These are phyloP conservation scores for Suillus paluster DNA, from an alignment of 768 basidiomycete genomes.

Conservation along the genomic window DNA sequence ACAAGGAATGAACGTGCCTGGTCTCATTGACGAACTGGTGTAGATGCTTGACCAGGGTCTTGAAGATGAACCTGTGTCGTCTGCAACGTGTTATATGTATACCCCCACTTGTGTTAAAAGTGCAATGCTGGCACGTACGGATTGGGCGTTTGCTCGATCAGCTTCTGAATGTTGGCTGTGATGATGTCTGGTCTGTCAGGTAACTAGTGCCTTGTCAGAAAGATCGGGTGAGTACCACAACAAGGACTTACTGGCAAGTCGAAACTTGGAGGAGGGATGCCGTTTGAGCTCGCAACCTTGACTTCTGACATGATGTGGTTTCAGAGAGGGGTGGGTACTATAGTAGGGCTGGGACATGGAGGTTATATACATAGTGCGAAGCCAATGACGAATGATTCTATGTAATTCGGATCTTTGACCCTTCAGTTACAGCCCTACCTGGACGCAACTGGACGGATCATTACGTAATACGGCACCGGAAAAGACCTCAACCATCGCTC, in stretches of 20 bases:
- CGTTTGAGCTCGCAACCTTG: slow-evolving; percentile 42
- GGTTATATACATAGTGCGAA: slow-evolving; percentile 3
- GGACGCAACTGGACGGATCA: too few relatives aligned
- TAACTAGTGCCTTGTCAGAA: slow-evolving; percentile 34
- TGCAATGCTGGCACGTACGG: slow-evolving; percentile 39
- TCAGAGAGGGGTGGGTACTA: background rate
- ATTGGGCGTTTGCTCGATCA: slow-evolving; percentile 41
- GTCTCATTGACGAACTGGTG: slow-evolving; percentile 80
- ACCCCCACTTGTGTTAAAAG: background rate
- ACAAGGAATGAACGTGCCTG: slow-evolving; percentile 39
- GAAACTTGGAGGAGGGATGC: slow-evolving; percentile 41
- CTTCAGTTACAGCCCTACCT: background rate
- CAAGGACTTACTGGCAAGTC: slow-evolving; percentile 42
- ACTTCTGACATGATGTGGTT: slow-evolving; percentile 12
- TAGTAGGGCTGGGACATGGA: background rate
- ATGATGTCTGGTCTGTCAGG: slow-evolving; percentile 54
- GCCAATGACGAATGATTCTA: too few relatives aligned
- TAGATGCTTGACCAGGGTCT: slow-evolving; percentile 64
- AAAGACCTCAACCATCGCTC: too few relatives aligned
- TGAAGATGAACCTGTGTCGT: slow-evolving; percentile 51
- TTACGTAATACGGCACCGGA: too few relatives aligned
- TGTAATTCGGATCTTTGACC: background rate
- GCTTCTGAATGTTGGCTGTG: slow-evolving; percentile 49
- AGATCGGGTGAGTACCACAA: background rate
- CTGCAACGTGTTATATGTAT: slow-evolving; percentile 22